Evolutionary conservation across 2,329 filamentous ascomycete species (phyloP), one percentile per base, ranked within the genome.

Genomic region (Aspergillus thermomutatus): DNA sequence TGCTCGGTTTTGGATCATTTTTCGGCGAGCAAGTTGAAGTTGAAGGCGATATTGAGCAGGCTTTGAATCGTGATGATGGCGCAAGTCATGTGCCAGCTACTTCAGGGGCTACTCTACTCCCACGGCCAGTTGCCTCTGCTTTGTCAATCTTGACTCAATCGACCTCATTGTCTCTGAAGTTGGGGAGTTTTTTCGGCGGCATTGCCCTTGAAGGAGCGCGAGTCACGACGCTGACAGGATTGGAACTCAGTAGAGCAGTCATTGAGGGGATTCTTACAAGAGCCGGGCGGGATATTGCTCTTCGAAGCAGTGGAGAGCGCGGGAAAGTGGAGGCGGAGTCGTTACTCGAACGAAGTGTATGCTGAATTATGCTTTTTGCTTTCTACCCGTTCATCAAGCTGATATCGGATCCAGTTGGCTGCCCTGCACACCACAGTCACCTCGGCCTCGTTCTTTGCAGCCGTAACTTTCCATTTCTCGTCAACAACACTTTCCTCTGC

Each of bases 291-390:
- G 77, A 79, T 69, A 72, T 80, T 49, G 72, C 72, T 3, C 63
- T 70, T 49, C 70, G 66, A 63, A 80, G 69, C 63, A 79, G 82
- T 37, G 80, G 87, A 28, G 71, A 73, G 34, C 69, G 72, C 68
- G 73, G 73, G 7, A 69, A 73, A 60, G 61, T 63, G 54, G 70
- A 78, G 60, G 76, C 78, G 17, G 78, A 79, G 59, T 74, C 74
- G 28, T 60, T 79, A 23, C 64, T 80, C 31, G 77, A 79, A 60
- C 68, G 72, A 63, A 79, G 77, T 66, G 77, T 80, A 70, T 57
- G 75, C 68, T 25, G 7, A 34, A 19, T 34, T 45, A 25, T 52
- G 2, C 46, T 26, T 41, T 48, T 55, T 11, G 34, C 49, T 53
- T 47, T 51, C 52, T 43, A 23, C 47, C 9, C 8, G 11, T 17